phyloP scores from a whole-genome alignment of 2,329 filamentous ascomycete genomes.

The Teratosphaeria gauchensis region DNA sequence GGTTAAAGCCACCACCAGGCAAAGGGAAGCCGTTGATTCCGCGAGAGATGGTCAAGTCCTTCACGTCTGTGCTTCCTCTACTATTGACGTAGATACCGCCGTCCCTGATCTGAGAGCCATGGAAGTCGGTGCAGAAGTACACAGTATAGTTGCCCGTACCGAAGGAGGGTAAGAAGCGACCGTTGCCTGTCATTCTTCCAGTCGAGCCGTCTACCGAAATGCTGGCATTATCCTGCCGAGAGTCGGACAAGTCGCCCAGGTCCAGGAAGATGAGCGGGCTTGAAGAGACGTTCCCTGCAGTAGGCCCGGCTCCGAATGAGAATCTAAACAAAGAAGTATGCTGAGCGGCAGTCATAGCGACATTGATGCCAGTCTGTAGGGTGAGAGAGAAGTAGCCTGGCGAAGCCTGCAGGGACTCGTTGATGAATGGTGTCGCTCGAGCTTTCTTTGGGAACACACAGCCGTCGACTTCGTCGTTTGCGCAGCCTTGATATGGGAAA shows the following conservation, averaged over 20 bases:
- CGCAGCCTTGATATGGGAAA: conserved; percentile 55
- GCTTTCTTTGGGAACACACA: conserved; percentile 46
- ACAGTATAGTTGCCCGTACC: conserved; percentile 48
- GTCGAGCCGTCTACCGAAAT: conserved; percentile 44
- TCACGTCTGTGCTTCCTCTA: conserved; percentile 36
- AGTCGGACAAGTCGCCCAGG: conserved; percentile 47
- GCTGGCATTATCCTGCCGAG: conserved; percentile 44
- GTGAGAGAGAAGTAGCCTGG: conserved; percentile 52
- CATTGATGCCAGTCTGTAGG: conserved; percentile 44
- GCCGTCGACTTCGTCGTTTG: conserved; percentile 48
- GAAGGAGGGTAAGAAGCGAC: conserved; percentile 51
- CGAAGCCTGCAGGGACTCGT: conserved; percentile 41
- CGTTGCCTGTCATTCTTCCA: conserved; percentile 49
- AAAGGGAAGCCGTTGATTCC: conserved; percentile 31
- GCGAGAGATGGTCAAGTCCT: conserved; percentile 25
- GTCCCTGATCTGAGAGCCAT: conserved; percentile 37
- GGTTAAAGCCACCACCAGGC: conserved; percentile 30
- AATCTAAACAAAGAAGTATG: conserved; percentile 52
- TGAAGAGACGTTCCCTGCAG: neutral
- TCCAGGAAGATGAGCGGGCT: conserved; percentile 51
- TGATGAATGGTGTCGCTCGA: conserved; percentile 40
- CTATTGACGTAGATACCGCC: conserved; percentile 44
- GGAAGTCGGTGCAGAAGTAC: conserved; percentile 53
- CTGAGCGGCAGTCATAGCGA: conserved; percentile 51
- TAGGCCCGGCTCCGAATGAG: conserved; percentile 34